These are phyloP conservation scores for Monilinia vaccinii-corymbosi DNA, from an alignment of 2,329 filamentous ascomycete species.

Conservation along the genomic window DNA sequence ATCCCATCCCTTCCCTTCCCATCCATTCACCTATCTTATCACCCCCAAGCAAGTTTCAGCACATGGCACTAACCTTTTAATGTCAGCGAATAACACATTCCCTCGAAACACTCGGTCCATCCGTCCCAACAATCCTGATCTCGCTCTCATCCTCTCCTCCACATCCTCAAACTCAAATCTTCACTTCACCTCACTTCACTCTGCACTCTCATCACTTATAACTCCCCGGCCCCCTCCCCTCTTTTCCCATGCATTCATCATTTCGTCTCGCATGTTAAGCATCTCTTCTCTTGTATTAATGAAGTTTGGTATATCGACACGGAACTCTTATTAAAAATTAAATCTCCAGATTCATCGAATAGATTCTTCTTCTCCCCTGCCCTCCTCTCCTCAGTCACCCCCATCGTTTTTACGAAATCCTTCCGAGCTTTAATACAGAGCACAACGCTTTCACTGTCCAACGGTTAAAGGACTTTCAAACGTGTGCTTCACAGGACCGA, in stretches of 20 bases:
- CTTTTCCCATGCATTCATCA: neutral
- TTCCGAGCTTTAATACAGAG: slow-evolving; percentile 6
- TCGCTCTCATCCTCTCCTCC: neutral
- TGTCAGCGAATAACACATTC: neutral
- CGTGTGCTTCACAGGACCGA: slow-evolving; percentile 25
- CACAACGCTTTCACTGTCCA: neutral
- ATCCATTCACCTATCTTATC: neutral
- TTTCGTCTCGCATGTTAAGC: neutral
- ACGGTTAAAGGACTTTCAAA: slow-evolving; percentile 11
- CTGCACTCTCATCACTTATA: too few species aligned
- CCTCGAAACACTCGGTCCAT: neutral
- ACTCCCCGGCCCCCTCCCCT: too few species aligned
- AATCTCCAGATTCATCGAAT: neutral
- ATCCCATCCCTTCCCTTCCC: neutral
- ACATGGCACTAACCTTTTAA: neutral
- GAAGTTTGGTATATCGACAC: slow-evolving; percentile 9
- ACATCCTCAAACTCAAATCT: neutral
- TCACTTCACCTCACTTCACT: neutral
- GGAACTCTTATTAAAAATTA: neutral
- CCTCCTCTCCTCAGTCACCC: neutral
- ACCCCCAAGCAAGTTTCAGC: neutral
- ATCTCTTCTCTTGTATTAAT: slow-evolving; percentile 12
- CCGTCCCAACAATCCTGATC: neutral
- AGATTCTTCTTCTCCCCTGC: neutral
- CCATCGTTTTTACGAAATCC: neutral